These are phyloP conservation scores for Kodamaea sp. DNA, from an alignment of 1,139 yeast genomes.

Conservation along the genomic window DNA sequence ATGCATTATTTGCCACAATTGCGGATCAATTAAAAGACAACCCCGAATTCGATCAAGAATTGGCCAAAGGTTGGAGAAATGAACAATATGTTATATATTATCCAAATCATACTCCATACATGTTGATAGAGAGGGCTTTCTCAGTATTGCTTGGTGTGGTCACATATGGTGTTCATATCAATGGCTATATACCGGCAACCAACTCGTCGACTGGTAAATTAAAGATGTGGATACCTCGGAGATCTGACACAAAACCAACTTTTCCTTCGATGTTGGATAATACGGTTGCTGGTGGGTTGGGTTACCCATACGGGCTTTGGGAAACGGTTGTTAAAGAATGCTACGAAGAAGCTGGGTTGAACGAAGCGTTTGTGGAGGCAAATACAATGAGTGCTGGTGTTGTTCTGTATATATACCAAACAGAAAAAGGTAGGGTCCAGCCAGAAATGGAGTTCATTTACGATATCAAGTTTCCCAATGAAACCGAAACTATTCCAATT, in stretches of 20 bases:
- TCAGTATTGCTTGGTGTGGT: slow-evolving; percentile 79
- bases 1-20: slow-evolving; percentile 39
- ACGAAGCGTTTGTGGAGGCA: slow-evolving; percentile 43
- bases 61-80: slow-evolving; percentile 75
- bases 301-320: slow-evolving; percentile 68
- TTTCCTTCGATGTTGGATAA: slow-evolving; percentile 91
- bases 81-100: slow-evolving; percentile 75
- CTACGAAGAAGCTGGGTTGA: slow-evolving; percentile 86
- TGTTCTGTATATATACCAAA: slow-evolving; percentile 59
- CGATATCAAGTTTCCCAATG: slow-evolving; percentile 59
- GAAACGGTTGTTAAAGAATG: slow-evolving; percentile 87
- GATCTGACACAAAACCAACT: slow-evolving; percentile 75
- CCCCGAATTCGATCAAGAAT: slow-evolving; percentile 38
- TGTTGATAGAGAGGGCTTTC: slow-evolving; percentile 74
- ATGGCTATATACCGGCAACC: slow-evolving; percentile 59
- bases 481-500: slow-evolving; percentile 47
- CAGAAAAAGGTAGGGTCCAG: slow-evolving; percentile 58
- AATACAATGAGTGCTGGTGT: slow-evolving; percentile 57
- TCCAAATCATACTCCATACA: slow-evolving; percentile 52
- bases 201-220: slow-evolving; percentile 38
- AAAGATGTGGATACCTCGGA: slow-evolving; percentile 80
- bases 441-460: slow-evolving; percentile 85
- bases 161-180: slow-evolving; percentile 86
- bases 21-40: slow-evolving; percentile 42
- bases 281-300: slow-evolving; percentile 93